These are phyloP conservation scores for Jamesozyma jinghongensis DNA, from an alignment of 805 yeast species.

Conservation along the genomic window DNA sequence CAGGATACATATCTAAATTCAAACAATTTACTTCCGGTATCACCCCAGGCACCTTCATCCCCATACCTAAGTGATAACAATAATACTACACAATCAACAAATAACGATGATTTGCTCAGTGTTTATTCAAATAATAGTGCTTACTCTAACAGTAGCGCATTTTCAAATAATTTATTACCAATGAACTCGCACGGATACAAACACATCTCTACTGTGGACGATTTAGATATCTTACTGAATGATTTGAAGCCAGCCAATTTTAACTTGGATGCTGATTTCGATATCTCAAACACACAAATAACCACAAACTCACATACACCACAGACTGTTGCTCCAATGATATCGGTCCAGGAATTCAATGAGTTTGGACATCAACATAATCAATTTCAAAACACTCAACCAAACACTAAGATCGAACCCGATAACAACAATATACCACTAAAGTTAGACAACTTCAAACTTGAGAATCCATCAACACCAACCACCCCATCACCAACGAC, in stretches of 20 bases:
- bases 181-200: constrained; percentile 21
- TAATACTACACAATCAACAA: constrained; percentile 14
- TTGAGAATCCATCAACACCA: constrained; percentile 3
- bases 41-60: constrained; percentile 11
- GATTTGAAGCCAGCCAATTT: constrained; percentile 3
- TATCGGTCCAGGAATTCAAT: constrained; percentile 21
- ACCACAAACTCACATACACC: background rate
- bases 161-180: constrained; percentile 16
- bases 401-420: background rate
- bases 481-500: constrained; percentile 4
- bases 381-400: background rate
- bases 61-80: background rate
- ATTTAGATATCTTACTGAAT: constrained; percentile 13
- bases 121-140: constrained; percentile 20
- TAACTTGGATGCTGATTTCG: background rate
- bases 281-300: background rate
- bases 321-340: constrained; percentile 13
- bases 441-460: background rate
- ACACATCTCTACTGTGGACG: constrained; percentile 17
- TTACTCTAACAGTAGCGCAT: constrained; percentile 10
- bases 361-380: constrained; percentile 3
- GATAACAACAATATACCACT: background rate
- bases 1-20: constrained; percentile 8
- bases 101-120: constrained; percentile 25
- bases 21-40: constrained; percentile 11